These are phyloP conservation scores for Trapa bicornis DNA, from an alignment of 345 rosid species.

Conservation along the genomic window DNA sequence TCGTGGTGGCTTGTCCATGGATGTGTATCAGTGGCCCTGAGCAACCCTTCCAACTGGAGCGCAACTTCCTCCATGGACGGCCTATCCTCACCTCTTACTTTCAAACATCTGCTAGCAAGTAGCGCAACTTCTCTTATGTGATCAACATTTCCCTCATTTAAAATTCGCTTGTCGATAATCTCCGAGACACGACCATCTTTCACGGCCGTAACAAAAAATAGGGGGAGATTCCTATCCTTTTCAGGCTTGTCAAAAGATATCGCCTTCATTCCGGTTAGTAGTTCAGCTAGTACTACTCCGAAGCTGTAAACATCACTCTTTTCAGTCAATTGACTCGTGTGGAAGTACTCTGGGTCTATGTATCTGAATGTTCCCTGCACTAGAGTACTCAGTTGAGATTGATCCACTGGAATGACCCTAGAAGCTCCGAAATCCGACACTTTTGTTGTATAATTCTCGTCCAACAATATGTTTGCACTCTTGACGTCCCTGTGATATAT, in stretches of 20 bases:
- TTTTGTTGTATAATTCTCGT: slow-evolving; percentile 26
- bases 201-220: slow-evolving; percentile 17
- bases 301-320: slow-evolving; percentile 45
- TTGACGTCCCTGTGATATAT: slow-evolving; percentile 33
- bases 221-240: slow-evolving; percentile 18
- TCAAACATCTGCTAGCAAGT: slow-evolving; percentile 19
- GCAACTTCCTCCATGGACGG: slow-evolving; percentile 29
- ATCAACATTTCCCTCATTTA: slow-evolving; percentile 1
- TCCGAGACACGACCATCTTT: slow-evolving; percentile 11
- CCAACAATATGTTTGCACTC: slow-evolving; percentile 29
- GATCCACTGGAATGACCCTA: slow-evolving; percentile 26
- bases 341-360: slow-evolving; percentile 36
- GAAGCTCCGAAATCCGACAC: slow-evolving; percentile 45
- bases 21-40: not conserved
- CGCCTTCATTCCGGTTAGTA: slow-evolving; percentile 24
- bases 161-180: slow-evolving; percentile 14
- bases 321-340: slow-evolving; percentile 16
- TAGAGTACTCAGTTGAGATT: slow-evolving; percentile 31
- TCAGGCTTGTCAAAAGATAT: slow-evolving; percentile 15
- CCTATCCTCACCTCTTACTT: slow-evolving; percentile 21
- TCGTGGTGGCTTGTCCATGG: not conserved
- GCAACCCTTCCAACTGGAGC: slow-evolving; percentile 13
- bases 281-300: slow-evolving; percentile 32
- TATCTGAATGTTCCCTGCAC: slow-evolving; percentile 40
- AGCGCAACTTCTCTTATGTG: slow-evolving; percentile 16